These are phyloP conservation scores for Mycena crocata DNA, from an alignment of 768 basidiomycete species.

Conservation along the genomic window DNA sequence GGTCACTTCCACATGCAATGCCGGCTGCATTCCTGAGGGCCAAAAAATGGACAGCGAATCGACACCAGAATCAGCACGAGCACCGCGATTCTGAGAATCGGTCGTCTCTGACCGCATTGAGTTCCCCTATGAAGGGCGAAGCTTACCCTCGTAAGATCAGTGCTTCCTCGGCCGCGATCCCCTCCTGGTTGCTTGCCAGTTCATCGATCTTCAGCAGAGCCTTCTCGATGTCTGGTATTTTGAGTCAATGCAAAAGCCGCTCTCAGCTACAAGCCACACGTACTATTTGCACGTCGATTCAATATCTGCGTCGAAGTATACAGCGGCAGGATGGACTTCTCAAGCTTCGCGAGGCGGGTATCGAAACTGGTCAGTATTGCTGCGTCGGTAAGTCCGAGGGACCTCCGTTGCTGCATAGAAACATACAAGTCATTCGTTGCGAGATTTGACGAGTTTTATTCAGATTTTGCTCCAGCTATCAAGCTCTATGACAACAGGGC, in stretches of 20 bases:
- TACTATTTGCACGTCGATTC: constrained; percentile 79
- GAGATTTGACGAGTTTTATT: constrained; percentile 89
- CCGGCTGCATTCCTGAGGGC: no score
- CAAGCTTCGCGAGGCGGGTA: constrained; percentile 81
- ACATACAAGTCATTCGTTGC: constrained; percentile 86
- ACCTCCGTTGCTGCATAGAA: constrained; percentile 1
- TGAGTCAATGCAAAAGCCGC: neutral
- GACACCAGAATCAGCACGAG: no score
- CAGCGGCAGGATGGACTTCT: constrained; percentile 88
- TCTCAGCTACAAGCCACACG: constrained; percentile 41
- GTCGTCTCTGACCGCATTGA: no score
- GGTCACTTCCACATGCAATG: no score
- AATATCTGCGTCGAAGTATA: constrained; percentile 82
- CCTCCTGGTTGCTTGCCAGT: constrained; percentile 79
- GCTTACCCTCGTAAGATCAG: constrained; percentile 81
- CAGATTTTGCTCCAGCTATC: constrained; percentile 86
- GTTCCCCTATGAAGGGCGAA: neutral
- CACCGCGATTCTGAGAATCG: no score
- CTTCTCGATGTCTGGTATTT: constrained; percentile 77
- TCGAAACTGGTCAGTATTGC: constrained; percentile 89
- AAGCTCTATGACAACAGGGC: no score
- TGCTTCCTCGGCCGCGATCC: constrained; percentile 81
- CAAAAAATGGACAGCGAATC: no score
- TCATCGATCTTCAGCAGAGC: constrained; percentile 84
- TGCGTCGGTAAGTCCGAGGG: constrained; percentile 52